These are phyloP conservation scores for Lactifluus volemus DNA, from an alignment of 768 basidiomycete species.

Conservation along the genomic window DNA sequence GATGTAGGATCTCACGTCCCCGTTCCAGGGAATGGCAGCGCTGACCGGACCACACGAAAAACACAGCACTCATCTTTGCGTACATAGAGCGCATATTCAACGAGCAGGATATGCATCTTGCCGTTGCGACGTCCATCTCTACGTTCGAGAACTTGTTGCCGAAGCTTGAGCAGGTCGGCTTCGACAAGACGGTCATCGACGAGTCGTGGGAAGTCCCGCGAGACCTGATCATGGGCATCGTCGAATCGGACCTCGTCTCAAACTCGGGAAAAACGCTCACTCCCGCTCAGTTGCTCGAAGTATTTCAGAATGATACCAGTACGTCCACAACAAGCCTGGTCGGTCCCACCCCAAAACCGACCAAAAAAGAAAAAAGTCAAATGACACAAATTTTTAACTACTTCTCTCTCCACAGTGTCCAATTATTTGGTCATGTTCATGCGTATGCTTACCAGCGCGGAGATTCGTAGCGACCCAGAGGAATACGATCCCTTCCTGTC, in stretches of 20 bases:
- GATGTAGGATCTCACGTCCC: constrained; percentile 40
- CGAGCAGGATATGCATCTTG: constrained; percentile 35
- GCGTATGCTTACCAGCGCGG: constrained; percentile 74
- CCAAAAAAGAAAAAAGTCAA: too few relatives aligned
- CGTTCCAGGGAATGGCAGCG: background rate
- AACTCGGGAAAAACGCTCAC: constrained; percentile 29
- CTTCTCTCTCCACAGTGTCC: constrained; percentile 36
- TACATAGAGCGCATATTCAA: constrained; percentile 66
- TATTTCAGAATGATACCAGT: constrained; percentile 38
- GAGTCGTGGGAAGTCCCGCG: constrained; percentile 66
- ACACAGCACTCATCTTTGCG: constrained; percentile 69
- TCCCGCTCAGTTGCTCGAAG: constrained; percentile 33
- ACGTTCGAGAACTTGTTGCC: constrained; percentile 41
- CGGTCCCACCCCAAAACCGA: too few relatives aligned
- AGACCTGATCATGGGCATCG: constrained; percentile 39
- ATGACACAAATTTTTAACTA: background rate
- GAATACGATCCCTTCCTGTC: constrained; percentile 65
- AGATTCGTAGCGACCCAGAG: constrained; percentile 58
- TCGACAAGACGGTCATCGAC: constrained; percentile 60
- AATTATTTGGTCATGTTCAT: constrained; percentile 75
- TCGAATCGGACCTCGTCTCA: constrained; percentile 24
- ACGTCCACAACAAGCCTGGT: constrained; percentile 26
- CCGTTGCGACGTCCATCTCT: constrained; percentile 43
- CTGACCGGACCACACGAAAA: constrained; percentile 12
- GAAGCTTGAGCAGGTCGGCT: constrained; percentile 48